These are phyloP conservation scores for Chimonanthus salicifolius DNA, from an alignment of 164 flowering plant genomes.

Conservation along the genomic window DNA sequence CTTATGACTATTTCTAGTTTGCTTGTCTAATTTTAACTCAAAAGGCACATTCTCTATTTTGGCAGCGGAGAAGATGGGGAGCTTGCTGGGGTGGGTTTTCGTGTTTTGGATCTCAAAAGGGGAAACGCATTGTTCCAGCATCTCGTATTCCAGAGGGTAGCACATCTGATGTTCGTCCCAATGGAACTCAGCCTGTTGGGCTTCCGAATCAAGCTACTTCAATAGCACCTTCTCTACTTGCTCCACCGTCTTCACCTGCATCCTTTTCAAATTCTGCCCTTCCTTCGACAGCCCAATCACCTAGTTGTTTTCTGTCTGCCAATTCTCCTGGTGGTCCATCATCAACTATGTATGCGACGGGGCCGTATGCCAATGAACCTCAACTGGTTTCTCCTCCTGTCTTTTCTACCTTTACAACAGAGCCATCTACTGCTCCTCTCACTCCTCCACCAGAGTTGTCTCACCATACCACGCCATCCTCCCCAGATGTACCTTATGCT, in stretches of 20 bases:
- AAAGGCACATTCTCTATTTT: constrained; percentile 9
- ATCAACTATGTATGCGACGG: constrained; percentile 75
- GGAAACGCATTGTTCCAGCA: constrained; percentile 76
- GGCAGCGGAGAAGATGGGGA: constrained; percentile 81
- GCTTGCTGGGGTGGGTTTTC: constrained; percentile 69
- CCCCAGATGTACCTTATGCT: constrained; percentile 99
- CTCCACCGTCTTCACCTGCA: constrained; percentile 98
- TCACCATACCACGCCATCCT: constrained; percentile 95
- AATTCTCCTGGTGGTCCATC: constrained; percentile 68
- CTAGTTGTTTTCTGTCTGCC: constrained; percentile 58
- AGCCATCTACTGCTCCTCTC: constrained; percentile 93
- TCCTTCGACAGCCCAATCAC: constrained; percentile 90
- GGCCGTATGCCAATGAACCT: constrained; percentile 93
- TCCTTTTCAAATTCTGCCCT: constrained; percentile 85
- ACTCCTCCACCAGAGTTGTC: constrained; percentile 96
- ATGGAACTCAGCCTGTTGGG: constrained; percentile 62
- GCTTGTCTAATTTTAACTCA: neutral
- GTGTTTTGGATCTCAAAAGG: constrained; percentile 71
- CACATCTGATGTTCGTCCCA: constrained; percentile 46
- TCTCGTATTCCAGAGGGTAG: constrained; percentile 75
- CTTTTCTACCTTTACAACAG: constrained; percentile 92
- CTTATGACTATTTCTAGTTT: neutral
- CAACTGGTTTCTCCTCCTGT: constrained; percentile 98
- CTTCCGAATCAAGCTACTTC: constrained; percentile 49
- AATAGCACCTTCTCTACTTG: constrained; percentile 63